Base-by-base conservation (phyloP, 495 filamentous ascomycete genomes). In the Penicillium goetzii region DNA sequence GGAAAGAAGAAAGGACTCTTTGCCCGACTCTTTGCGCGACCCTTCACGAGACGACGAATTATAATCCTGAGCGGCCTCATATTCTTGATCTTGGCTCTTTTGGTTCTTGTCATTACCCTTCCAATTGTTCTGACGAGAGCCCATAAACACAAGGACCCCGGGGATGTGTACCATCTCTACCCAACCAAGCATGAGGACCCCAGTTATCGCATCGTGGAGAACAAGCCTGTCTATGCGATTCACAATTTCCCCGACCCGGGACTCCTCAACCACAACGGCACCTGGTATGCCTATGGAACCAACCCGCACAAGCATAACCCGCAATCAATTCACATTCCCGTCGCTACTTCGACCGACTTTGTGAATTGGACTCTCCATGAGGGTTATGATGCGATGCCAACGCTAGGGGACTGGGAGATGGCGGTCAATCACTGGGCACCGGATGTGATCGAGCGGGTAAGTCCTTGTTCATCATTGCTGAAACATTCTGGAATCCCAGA, bases 241-340 rank as follows among this genome's bases (percentile, higher is more conserved):
- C 55, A 68, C 11, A 66, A 79, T 54, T 79, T 79, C 60, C 71
- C 77, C 3, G 75, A 78, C 55, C 77, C 77, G 0, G 73, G 72
- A n/a, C 67, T 77, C 11, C 47, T 76, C 32, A 52, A 73, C n/a
- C 61, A 69, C 53, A 72, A 75, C 57, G 71, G 67, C 5, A 75
- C 70, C 12, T 76, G 73, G 71, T 77, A 70, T 66, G 73, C 77
- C 5, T 77, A 68, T 61, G 75, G 64, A 1, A 78, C 77, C 9
- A 75, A 74, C 34, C 66, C 72, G 10, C 57, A 47, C 19, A 72
- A 66, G 38, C 61, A 64, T 34, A 58, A 69, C 23, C 61, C 72
- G 2, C 8, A 63, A 14, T 61, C 63, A 0, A 60, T 71, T 11
- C 72, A 72, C 55, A 61, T 75, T 2, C 74, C 74, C 10, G 68